Evolutionary conservation across 2,329 filamentous ascomycete genomes (phyloP), one percentile per base, ranked within the genome.

Genomic region (Fusarium tjaetaba): DNA sequence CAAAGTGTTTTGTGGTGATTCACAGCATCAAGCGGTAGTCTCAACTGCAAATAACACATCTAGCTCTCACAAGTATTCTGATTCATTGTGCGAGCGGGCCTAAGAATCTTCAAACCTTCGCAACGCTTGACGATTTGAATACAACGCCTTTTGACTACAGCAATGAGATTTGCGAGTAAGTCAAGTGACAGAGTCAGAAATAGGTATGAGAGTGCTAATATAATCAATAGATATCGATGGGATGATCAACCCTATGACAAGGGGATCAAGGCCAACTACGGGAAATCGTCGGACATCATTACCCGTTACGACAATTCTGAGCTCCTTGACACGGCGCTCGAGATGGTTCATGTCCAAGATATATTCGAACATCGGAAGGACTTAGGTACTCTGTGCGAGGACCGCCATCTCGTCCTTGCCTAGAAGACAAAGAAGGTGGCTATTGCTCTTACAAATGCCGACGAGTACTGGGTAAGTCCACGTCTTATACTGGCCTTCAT

Each of bases 391-490:
- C 36, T 38, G 36, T 18, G 3, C 15, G 15, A 36, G 15, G 34
- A 36, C 0, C 34, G 9, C 9, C 16, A 11, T 16, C 36, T 2
- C 1, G 16, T 38, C 36, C 36, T 18, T 38, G 36, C 11, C 9
- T 43, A 24, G n/a, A 43, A 24, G n/a, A 24, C 4, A 18, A 11
- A 24, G 43, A 46, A 28, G 24, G 11, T 22, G 18, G 43, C 1
- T 7, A 28, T 28, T 0, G 26, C 13, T 15, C 8, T 28, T 2
- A n/a, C 15, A 6, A 38, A 20, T 20, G 0, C 36, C 36, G 9
- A 38, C 9, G 36, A 38, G 18, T 11, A 1, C 36, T 38, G 18
- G 36, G 36, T 20, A 11, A 38, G 36, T 20, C 36, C 16, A 38
- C 1, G 16, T 18, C 36, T 38, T 38, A 9, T 38, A 6, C 16